Evolutionary conservation across 176 grass and related monocot species (phyloP), one percentile per base, ranked within the genome.

Genomic region (Tillandsia fasciculata): DNA sequence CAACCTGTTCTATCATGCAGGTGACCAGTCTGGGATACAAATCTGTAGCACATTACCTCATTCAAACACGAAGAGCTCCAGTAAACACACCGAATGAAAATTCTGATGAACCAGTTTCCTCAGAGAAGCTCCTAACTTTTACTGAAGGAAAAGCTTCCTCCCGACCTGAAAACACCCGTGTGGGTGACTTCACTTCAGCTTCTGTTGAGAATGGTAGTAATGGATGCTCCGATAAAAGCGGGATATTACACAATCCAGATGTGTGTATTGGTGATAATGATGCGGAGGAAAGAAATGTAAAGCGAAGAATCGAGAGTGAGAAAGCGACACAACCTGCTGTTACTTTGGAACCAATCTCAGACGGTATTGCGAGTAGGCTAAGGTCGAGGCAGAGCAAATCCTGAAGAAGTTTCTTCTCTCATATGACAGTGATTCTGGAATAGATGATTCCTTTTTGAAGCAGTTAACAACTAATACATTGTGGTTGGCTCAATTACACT

Each of bases 31-130:
- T 93, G 63, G 94, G 89, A 49, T 92, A 86, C 74, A 93, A 93
- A 70, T 99, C 89, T 49, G 94, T 93, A 33, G 94, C 89, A 14
- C 94, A 99, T 80, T 99, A 84, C 76, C 74, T 99, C 42, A 86
- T 99, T 9, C 82, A 78, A 85, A 93, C 89, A 56, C 77, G 74
- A 8, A 73, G 66, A 11, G 49, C 72, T n/a, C 70, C 76, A 63
- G 61, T 64, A 47, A 73, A 74, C 3, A 48, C 63, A 10, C 69
- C 18, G 11, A 74, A 83, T 64, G 27, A 59, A 68, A 71, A 69
- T 65, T 78, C 73, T 65, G 74, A 73, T 79, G 79, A 78, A 42
- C 27, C 10, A 66, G 64, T 49, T 26, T 72, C 59, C 52, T 74
- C 52, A 0, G 70, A 71, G 49, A 76, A 82, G 26, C 13, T 66